Evolutionary conservation across 768 basidiomycete genomes (phyloP).

Genomic region (Nidula microcarpa): DNA sequence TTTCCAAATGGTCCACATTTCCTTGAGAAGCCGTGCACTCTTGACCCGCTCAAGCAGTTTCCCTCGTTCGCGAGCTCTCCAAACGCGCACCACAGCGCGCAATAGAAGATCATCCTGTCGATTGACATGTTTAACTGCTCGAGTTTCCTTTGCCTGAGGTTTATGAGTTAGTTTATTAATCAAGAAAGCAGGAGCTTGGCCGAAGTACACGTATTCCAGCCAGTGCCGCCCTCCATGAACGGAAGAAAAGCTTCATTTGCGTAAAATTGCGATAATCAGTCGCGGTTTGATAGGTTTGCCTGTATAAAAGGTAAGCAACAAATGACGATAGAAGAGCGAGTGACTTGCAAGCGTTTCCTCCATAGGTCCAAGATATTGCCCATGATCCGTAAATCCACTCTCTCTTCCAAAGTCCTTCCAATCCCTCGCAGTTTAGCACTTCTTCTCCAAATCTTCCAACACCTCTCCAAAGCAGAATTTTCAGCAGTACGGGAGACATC

Average conservation of each 20-base stretch:
- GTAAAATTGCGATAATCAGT: conserved; percentile 35
- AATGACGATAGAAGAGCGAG: neutral
- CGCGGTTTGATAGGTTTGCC: conserved; percentile 41
- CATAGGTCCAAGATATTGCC: conserved; percentile 48
- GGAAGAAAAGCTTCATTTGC: conserved; percentile 42
- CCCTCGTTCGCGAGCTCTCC: conserved; percentile 68
- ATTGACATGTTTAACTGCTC: conserved; percentile 51
- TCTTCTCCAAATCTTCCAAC: conserved; percentile 60
- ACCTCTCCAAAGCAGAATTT: conserved; percentile 30
- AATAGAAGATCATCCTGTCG: conserved; percentile 58
- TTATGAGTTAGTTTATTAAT: neutral
- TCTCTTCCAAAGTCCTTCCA: conserved; percentile 41
- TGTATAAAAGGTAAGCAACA: conserved; percentile 17
- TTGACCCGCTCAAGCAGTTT: conserved; percentile 52
- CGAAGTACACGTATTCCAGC: conserved; percentile 43
- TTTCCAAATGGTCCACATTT: conserved; percentile 50
- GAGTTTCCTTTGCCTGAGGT: conserved; percentile 50
- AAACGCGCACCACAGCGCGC: conserved; percentile 56
- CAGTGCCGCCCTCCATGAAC: conserved; percentile 53
- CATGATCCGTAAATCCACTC: conserved; percentile 46
- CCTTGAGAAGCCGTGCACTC: conserved; percentile 38
- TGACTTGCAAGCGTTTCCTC: conserved; percentile 38
- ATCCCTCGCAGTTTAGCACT: conserved; percentile 37
- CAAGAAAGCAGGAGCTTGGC: neutral
- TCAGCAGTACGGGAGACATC: conserved; percentile 35